Evolutionary conservation across 805 yeast species (phyloP).

Genomic region (Komagataella ulmi): DNA sequence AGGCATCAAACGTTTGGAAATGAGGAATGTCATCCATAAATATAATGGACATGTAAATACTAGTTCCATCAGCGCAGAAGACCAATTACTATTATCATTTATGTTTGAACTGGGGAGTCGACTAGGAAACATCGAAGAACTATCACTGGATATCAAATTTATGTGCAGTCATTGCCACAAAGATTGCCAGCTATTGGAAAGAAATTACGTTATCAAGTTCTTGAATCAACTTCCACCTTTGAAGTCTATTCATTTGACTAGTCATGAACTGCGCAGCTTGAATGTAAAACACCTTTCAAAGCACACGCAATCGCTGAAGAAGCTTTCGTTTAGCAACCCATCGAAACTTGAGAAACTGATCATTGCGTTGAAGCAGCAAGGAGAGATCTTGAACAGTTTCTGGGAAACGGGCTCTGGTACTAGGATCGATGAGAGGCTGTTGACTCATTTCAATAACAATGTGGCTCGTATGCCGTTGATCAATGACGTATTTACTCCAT

Average conservation of each 20-base stretch:
- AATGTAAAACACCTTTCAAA: neutral
- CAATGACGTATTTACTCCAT: slow-evolving; percentile 1
- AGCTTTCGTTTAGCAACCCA: slow-evolving; percentile 1
- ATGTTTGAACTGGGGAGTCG: neutral
- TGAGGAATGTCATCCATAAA: slow-evolving; percentile 1
- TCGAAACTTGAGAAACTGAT: neutral
- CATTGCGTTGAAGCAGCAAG: neutral
- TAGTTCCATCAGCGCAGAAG: neutral
- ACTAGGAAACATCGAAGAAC: neutral
- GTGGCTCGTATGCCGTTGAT: neutral
- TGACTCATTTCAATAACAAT: slow-evolving; percentile 1
- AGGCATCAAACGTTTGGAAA: slow-evolving; percentile 1
- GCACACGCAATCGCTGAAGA: neutral
- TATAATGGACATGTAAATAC: slow-evolving; percentile 1
- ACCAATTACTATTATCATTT: neutral
- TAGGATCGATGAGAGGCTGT: neutral
- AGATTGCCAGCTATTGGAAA: slow-evolving; percentile 2
- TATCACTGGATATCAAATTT: slow-evolving; percentile 3
- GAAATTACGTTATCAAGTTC: slow-evolving; percentile 1
- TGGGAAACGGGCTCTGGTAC: neutral
- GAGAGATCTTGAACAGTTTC: slow-evolving; percentile 1
- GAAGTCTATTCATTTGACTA: slow-evolving; percentile 1
- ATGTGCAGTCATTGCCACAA: slow-evolving; percentile 1
- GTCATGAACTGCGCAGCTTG: neutral
- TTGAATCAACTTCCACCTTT: slow-evolving; percentile 2